These are phyloP conservation scores for Tolypocladium tropicale DNA, from an alignment of 2,329 filamentous ascomycete genomes.

Conservation along the genomic window DNA sequence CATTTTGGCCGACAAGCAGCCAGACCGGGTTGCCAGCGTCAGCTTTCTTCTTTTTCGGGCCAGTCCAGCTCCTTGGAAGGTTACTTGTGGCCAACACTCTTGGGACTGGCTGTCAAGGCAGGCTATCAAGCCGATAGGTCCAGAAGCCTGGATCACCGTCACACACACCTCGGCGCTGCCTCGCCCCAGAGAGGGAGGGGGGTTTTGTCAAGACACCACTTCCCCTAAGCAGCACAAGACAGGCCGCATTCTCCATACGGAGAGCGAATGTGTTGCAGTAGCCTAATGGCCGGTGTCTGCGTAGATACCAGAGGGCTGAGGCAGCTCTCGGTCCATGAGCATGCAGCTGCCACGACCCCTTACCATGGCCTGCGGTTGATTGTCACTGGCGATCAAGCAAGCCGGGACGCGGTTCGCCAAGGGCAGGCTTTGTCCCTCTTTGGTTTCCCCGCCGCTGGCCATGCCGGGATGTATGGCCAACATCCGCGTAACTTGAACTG, in stretches of 20 bases:
- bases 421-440: conserved; percentile 4
- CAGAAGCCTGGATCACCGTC: not conserved
- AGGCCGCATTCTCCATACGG: not conserved
- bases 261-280: not conserved
- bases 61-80: not conserved
- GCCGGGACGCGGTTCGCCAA: not conserved
- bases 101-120: not conserved
- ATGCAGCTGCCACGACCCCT: not conserved
- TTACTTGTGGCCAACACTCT: not conserved
- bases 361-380: not conserved
- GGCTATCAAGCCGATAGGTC: not conserved
- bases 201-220: conserved; percentile 1
- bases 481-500: conserved; percentile 3
- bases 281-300: not conserved
- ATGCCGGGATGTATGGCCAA: conserved; percentile 4
- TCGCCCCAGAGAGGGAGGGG: not conserved
- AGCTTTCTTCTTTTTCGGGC: not conserved
- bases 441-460: conserved; percentile 3
- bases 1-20: not conserved
- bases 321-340: not conserved
- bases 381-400: conserved; percentile 4
- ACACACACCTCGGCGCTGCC: not conserved
- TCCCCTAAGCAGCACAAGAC: not conserved
- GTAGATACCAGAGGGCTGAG: not conserved
- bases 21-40: not conserved